Conservation (phyloP, 208 protist species). For the Acanthamoeba pearcei region DNA sequence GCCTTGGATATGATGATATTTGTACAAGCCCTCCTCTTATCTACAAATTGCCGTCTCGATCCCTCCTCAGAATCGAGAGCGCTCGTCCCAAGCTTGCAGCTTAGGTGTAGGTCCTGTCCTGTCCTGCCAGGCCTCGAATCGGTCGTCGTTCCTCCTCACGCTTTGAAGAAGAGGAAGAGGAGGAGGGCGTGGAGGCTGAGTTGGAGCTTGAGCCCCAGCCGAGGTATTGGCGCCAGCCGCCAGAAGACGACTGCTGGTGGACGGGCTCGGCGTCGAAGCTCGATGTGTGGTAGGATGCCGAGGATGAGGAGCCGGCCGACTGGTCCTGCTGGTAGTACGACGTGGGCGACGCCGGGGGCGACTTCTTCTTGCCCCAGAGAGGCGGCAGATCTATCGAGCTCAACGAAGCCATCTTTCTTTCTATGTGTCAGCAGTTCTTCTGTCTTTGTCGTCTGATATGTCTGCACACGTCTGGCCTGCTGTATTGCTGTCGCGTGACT, state of each 20-base stretch:
- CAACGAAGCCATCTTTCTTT: not conserved
- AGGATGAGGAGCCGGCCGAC: not conserved
- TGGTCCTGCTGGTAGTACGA: not conserved
- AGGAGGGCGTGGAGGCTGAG: not conserved
- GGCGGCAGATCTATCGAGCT: not conserved
- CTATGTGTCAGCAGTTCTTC: not conserved
- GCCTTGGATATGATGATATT: too few relatives aligned
- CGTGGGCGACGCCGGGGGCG: not conserved
- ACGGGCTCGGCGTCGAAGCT: not conserved
- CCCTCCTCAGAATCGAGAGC: too few relatives aligned
- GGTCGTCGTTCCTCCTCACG: constrained; percentile 3
- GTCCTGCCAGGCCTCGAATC: not conserved
- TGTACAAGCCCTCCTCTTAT: too few relatives aligned
- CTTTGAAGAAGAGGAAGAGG: not conserved
- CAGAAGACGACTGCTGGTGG: not conserved
- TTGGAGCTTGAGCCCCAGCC: not conserved
- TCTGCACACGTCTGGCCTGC: too few relatives aligned
- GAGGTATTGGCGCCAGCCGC: constrained; percentile 5
- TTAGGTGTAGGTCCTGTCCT: constrained; percentile 20
- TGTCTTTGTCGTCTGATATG: not conserved
- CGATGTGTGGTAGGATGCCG: not conserved
- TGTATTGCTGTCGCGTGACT: too few relatives aligned
- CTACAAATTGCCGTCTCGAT: too few relatives aligned
- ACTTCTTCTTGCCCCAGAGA: constrained; percentile 26
- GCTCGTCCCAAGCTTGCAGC: not conserved